A percentile compares a stretch with the other conserved stretches of the same genome.
Evolutionary conservation across 2,329 filamentous ascomycete species (phyloP).

Genomic region (Ophiostoma tasmaniense): DNA sequence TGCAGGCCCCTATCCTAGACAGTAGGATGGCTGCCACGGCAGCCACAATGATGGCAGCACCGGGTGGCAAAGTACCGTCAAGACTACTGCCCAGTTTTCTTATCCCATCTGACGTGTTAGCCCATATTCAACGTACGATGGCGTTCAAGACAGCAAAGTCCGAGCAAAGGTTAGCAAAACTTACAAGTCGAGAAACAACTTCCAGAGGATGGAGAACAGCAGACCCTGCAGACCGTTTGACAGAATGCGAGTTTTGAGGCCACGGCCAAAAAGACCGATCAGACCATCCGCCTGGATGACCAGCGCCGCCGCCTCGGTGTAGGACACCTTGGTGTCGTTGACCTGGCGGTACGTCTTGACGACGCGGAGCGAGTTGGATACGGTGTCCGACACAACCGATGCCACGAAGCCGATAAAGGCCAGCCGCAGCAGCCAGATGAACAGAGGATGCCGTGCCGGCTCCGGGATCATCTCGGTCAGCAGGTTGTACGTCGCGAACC

Average conservation of each 20-base stretch:
- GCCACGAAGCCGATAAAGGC: conserved; percentile 38
- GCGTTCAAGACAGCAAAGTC: too few species aligned
- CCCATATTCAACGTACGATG: neutral
- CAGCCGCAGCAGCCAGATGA: conserved; percentile 36
- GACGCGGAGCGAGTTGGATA: conserved; percentile 40
- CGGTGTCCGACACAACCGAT: conserved; percentile 37
- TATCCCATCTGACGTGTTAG: conserved; percentile 11
- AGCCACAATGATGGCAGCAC: neutral
- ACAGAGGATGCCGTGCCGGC: conserved; percentile 32
- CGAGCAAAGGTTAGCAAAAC: conserved; percentile 20
- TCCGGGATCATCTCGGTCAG: conserved; percentile 33
- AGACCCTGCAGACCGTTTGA: conserved; percentile 40
- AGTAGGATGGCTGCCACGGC: neutral
- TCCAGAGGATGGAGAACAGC: conserved; percentile 42
- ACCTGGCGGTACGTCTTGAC: conserved; percentile 44
- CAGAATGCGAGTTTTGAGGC: conserved; percentile 40
- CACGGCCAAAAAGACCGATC: conserved; percentile 36
- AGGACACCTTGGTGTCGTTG: conserved; percentile 39
- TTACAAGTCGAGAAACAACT: conserved; percentile 40
- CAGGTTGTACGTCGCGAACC: conserved; percentile 44
- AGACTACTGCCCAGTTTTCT: conserved; percentile 11
- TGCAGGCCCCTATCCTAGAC: neutral
- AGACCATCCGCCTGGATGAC: conserved; percentile 36
- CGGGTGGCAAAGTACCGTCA: neutral
- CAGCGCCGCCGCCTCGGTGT: conserved; percentile 35